These are phyloP conservation scores for Dryas drummondii DNA, from an alignment of 306 rosid genomes.

Conservation along the genomic window DNA sequence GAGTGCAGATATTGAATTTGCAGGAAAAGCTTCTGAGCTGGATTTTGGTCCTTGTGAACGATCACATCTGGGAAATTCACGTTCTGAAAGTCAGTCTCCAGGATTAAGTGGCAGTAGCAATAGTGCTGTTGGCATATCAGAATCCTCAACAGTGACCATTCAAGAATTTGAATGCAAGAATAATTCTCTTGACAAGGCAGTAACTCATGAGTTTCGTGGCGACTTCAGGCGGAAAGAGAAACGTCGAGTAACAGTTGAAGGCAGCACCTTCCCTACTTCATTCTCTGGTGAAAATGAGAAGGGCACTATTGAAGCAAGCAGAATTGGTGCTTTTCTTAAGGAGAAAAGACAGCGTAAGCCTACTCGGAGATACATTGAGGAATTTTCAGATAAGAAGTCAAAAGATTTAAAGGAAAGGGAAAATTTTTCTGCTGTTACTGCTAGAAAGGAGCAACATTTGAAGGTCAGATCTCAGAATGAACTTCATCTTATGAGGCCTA, in stretches of 20 bases:
- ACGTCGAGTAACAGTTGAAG: constrained; percentile 43
- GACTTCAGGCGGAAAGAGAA: constrained; percentile 46
- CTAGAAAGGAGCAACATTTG: constrained; percentile 34
- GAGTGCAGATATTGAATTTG: constrained; percentile 63
- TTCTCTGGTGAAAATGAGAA: constrained; percentile 40
- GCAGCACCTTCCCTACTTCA: no score
- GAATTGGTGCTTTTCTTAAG: constrained; percentile 38
- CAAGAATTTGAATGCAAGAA: constrained; percentile 58
- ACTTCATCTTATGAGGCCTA: constrained; percentile 34
- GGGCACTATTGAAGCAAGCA: constrained; percentile 40
- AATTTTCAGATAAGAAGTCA: constrained; percentile 47
- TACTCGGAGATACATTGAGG: constrained; percentile 77
- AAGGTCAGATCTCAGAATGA: constrained; percentile 38
- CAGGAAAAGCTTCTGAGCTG: constrained; percentile 43
- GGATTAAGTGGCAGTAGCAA: constrained; percentile 78
- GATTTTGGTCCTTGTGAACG: constrained; percentile 45
- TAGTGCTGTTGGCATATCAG: constrained; percentile 58
- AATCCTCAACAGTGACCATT: constrained; percentile 53
- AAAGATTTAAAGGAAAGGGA: constrained; percentile 42
- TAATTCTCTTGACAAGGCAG: constrained; percentile 42
- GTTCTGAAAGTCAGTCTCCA: constrained; percentile 71
- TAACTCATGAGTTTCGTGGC: constrained; percentile 39
- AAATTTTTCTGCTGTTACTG: constrained; percentile 33
- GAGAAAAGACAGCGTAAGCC: constrained; percentile 80
- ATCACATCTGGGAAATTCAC: constrained; percentile 51